Evolutionary conservation across 345 rosid species (phyloP).

Genomic region (Hypericum perforatum): DNA sequence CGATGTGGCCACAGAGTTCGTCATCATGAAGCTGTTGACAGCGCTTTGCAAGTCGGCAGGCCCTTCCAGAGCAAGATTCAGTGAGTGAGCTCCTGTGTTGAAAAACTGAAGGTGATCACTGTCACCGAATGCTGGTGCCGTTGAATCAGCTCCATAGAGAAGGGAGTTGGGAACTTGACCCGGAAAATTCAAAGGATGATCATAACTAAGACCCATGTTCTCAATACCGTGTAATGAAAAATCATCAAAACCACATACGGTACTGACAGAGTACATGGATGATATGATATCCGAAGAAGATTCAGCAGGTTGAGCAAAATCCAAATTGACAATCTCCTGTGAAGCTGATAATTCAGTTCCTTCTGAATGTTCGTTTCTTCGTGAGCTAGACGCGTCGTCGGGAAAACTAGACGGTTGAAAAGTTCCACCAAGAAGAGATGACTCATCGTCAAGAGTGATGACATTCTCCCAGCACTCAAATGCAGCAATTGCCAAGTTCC

Average conservation of each 20-base stretch:
- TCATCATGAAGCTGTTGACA: constrained; percentile 42
- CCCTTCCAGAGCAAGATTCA: constrained; percentile 35
- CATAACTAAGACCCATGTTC: constrained; percentile 45
- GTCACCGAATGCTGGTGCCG: constrained; percentile 51
- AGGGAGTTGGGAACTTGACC: constrained; percentile 33
- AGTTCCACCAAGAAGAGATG: constrained; percentile 33
- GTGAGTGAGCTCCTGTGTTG: constrained; percentile 32
- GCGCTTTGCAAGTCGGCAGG: constrained; percentile 55
- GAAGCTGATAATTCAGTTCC: constrained; percentile 31
- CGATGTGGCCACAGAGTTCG: constrained; percentile 10
- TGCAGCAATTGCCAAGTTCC: constrained; percentile 53
- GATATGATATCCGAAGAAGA: constrained; percentile 59
- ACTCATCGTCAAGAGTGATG: constrained; percentile 50
- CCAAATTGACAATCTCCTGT: constrained; percentile 42
- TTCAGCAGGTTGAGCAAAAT: constrained; percentile 40
- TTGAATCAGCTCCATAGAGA: constrained; percentile 43
- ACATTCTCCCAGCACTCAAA: constrained; percentile 56
- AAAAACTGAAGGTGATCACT: constrained; percentile 59
- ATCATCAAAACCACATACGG: constrained; percentile 47
- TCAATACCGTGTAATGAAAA: constrained; percentile 43
- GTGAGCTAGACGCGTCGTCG: constrained; percentile 28
- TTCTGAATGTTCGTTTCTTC: constrained; percentile 30
- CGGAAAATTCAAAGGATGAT: constrained; percentile 37
- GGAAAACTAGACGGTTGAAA: constrained; percentile 26
- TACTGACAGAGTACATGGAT: constrained; percentile 48